A percentile compares a stretch with the other conserved stretches of the same genome.
Conservation (phyloP, 2,329 filamentous ascomycete genomes). For the Teratosphaeriaceae sp. region DNA sequence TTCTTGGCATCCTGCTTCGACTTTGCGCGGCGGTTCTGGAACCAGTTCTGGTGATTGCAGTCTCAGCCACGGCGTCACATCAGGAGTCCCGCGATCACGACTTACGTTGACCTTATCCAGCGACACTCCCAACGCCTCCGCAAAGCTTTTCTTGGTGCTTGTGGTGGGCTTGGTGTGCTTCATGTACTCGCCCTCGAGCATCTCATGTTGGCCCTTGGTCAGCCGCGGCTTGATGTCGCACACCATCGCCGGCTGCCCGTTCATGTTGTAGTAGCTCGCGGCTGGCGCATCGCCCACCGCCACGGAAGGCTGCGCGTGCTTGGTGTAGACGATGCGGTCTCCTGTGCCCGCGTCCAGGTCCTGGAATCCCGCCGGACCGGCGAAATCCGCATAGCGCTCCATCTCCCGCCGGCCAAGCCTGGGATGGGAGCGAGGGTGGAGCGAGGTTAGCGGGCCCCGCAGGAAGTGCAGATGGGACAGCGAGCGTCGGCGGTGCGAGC, state of each 20-base stretch:
- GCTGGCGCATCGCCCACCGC: slow-evolving; percentile 10
- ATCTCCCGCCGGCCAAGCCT: slow-evolving; percentile 4
- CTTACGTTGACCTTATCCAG: slow-evolving; percentile 49
- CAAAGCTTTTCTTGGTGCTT: slow-evolving; percentile 44
- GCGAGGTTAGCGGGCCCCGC: neutral
- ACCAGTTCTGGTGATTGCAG: slow-evolving; percentile 41
- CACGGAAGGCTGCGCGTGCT: neutral
- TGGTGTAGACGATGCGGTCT: slow-evolving; percentile 3
- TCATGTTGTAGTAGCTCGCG: slow-evolving; percentile 12
- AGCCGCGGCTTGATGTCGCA: slow-evolving; percentile 46
- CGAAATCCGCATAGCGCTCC: slow-evolving; percentile 6
- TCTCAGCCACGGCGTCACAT: slow-evolving; percentile 26
- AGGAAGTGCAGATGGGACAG: neutral
- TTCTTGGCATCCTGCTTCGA: slow-evolving; percentile 49
- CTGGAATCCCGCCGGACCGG: slow-evolving; percentile 4
- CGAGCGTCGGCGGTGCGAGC: neutral
- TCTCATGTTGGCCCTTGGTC: slow-evolving; percentile 48
- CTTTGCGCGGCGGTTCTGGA: slow-evolving; percentile 47
- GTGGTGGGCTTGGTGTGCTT: slow-evolving; percentile 45
- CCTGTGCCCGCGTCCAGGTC: slow-evolving; percentile 1
- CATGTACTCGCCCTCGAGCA: slow-evolving; percentile 44
- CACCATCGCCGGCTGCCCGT: slow-evolving; percentile 20
- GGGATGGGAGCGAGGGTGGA: neutral
- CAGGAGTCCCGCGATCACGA: slow-evolving; percentile 10
- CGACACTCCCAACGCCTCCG: slow-evolving; percentile 41